Base-by-base conservation (phyloP, 163 green algal genomes). In the Trebouxia gelatinosa region DNA sequence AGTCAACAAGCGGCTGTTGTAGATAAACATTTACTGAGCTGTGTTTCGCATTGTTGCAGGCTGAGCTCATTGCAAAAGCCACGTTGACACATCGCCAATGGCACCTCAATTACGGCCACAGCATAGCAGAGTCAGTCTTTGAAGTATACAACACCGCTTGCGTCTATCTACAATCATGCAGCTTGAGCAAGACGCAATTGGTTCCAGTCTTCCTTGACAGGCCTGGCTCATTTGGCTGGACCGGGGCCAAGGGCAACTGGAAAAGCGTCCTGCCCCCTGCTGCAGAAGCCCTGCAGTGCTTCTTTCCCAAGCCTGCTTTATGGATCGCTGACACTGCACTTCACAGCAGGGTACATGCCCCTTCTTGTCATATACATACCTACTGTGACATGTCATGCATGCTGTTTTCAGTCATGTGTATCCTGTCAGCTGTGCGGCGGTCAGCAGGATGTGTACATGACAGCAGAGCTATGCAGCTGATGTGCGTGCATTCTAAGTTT, bases 241-340 rank as follows among this genome's bases (percentile, higher is more conserved):
- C 46, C 62, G 62, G 62, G 62, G 62, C 28, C 9, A 46, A 39
- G 29, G 62, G 62, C 4, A 9, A 29, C 32, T 70, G 62, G 62
- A 26, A 13, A 7, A 17, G 13, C 19, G 62, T 70, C 46, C 34
- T 70, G 62, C 34, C 62, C 21, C 34, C 62, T 48, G 62, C 34
- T 5, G 62, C 62, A 70, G 62, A 70, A 70, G 62, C 62, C 16
- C 62, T 70, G 34, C 62, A 70, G 34, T 70, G 62, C 62, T 70
- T 70, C 34, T 70, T 50, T 35, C 62, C 62, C 28, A 50, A 50
- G 34, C 62, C 62, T 50, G 62, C 62, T 35, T 21, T 70, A 39
- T 70, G 62, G 62, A 28, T 50, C 5, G 62, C 62, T 34, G 62
- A 70, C 34, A 17, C 62, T 31, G 1, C 11, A 35, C 34, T 70